Conservation (phyloP, 2,329 filamentous ascomycete species). For the Pestalotiopsis sp. region DNA sequence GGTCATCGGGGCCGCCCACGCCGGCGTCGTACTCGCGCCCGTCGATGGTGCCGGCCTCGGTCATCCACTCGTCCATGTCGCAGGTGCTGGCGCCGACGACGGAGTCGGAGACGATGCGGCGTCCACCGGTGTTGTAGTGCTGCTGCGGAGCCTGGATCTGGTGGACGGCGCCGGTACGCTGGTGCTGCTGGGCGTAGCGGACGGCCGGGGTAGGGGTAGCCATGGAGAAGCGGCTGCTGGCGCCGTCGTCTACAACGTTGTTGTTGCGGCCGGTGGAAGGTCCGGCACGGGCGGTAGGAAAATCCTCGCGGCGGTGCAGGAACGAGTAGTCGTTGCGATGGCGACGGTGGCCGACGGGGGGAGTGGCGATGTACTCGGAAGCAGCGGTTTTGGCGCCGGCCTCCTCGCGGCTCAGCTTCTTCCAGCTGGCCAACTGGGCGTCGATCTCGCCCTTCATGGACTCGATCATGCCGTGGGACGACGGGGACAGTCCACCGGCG, state of each 20-base stretch:
- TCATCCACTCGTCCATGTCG: conserved; percentile 1
- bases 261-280: background rate
- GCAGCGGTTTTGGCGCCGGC: no score
- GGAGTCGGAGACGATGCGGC: background rate
- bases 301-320: background rate
- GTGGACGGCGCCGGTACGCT: background rate
- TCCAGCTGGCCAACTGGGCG: no score
- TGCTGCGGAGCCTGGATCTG: background rate
- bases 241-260: background rate
- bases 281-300: no score
- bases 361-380: background rate
- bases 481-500: no score
- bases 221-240: background rate
- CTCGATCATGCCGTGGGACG: no score
- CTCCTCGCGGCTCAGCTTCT: no score
- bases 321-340: background rate
- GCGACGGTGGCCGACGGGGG: background rate
- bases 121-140: background rate
- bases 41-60: background rate
- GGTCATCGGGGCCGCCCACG: no score
- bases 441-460: no score
- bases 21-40: background rate
- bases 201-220: background rate
- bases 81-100: background rate
- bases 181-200: background rate